Evolutionary conservation across 768 basidiomycete species (phyloP).

Genomic region (Tremella mesenterica): DNA sequence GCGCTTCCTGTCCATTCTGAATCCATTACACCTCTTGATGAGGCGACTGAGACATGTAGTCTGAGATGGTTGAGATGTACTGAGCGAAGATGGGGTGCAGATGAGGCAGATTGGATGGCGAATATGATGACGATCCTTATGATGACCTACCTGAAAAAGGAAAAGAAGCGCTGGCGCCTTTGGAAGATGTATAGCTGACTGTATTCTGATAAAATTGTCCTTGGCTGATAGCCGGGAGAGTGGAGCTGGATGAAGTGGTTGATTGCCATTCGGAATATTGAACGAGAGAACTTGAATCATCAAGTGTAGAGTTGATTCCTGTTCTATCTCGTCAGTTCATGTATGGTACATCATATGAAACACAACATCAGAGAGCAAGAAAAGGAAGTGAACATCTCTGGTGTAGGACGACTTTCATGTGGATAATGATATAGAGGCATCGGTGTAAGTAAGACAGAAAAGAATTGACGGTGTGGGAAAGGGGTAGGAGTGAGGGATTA

Average conservation of each 20-base stretch:
- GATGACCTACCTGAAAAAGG: conserved; percentile 14
- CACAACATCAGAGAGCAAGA: not conserved
- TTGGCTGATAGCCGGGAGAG: conserved; percentile 14
- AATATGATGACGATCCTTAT: not conserved
- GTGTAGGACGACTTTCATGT: not conserved
- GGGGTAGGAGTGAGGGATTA: not conserved
- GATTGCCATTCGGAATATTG: conserved; percentile 25
- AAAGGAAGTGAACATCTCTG: not conserved
- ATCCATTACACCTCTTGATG: not conserved
- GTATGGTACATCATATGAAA: not conserved
- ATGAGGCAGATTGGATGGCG: not conserved
- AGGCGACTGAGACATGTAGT: not conserved
- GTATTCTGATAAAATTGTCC: conserved; percentile 25
- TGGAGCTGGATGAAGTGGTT: conserved; percentile 1
- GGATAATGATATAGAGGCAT: not conserved
- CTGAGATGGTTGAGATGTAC: not conserved
- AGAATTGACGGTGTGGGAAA: not conserved
- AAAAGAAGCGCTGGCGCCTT: conserved; percentile 13
- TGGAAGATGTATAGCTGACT: conserved; percentile 28
- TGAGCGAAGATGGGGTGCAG: not conserved
- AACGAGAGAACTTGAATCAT: conserved; percentile 22
- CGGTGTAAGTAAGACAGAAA: not conserved
- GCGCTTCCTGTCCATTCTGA: not conserved
- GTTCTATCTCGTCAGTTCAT: conserved; percentile 1
- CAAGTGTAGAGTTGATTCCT: conserved; percentile 20